Conservation (phyloP, 2,329 filamentous ascomycete species). For the Aspergillus puulaauensis region DNA sequence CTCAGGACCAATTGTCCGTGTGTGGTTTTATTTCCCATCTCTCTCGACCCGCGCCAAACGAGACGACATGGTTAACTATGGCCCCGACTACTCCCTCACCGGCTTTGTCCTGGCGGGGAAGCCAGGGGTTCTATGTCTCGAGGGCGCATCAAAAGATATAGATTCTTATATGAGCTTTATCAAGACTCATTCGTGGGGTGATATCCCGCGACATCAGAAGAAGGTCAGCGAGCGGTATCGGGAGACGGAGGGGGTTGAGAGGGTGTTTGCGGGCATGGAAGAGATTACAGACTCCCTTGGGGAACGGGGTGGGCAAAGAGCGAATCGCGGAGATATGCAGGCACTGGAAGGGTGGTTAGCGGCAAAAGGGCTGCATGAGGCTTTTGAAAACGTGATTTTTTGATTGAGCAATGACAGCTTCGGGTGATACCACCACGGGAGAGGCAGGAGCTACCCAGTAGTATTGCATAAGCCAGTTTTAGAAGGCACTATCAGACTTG, state of each 20-base stretch:
- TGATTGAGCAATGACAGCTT: slow-evolving; percentile 1
- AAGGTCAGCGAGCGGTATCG: slow-evolving; percentile 57
- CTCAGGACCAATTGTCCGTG: slow-evolving; percentile 44
- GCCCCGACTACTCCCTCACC: slow-evolving; percentile 53
- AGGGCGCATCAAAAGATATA: slow-evolving; percentile 44
- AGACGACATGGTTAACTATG: slow-evolving; percentile 56
- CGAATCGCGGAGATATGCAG: slow-evolving; percentile 37
- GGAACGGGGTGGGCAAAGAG: slow-evolving; percentile 31
- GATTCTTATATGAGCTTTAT: slow-evolving; percentile 64
- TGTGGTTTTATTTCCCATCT: slow-evolving; percentile 65
- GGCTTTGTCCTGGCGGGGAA: slow-evolving; percentile 63
- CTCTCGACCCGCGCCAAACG: slow-evolving; percentile 60
- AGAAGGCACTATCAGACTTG: too few species aligned
- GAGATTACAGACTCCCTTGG: slow-evolving; percentile 36
- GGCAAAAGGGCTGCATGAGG: slow-evolving; percentile 25
- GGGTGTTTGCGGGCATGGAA: slow-evolving; percentile 32
- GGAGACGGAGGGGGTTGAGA: slow-evolving; percentile 41
- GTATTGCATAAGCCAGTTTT: too few species aligned
- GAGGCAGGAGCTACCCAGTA: not conserved
- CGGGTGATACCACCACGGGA: too few species aligned
- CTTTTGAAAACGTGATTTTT: slow-evolving; percentile 35
- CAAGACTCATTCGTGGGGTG: slow-evolving; percentile 63
- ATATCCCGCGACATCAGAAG: slow-evolving; percentile 62
- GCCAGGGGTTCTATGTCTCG: slow-evolving; percentile 47
- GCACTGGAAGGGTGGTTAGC: slow-evolving; percentile 32